phyloP scores from a whole-genome alignment of 768 basidiomycete species.

The Naganishia vishniacii region DNA sequence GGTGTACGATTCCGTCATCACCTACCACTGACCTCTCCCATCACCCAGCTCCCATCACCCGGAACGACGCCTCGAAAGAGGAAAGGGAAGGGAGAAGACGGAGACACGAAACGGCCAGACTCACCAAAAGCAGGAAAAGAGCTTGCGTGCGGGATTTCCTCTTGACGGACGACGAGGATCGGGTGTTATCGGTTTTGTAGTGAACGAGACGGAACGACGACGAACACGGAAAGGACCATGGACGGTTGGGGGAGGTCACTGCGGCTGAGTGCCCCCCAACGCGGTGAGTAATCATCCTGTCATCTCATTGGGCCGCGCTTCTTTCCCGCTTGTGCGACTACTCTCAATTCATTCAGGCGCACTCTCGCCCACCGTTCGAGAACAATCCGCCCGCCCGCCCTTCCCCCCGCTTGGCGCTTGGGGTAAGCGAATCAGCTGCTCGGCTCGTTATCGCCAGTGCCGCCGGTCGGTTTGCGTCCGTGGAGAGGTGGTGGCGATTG shows the following conservation, averaged over 20 bases:
- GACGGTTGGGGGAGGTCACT: no score
- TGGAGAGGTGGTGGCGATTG: no score
- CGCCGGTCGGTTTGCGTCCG: constrained; percentile 3
- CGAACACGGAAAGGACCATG: no score
- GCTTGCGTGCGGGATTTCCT: no score
- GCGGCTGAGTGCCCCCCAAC: no score
- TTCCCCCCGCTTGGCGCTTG: background rate
- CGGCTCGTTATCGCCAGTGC: background rate
- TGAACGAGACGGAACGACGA: background rate
- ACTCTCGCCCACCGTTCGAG: background rate
- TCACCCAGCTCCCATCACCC: background rate
- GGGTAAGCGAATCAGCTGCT: constrained; percentile 15
- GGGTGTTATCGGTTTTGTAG: constrained; percentile 6
- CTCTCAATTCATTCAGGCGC: no score
- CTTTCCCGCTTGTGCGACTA: no score
- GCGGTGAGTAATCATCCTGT: no score
- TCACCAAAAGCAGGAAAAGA: background rate
- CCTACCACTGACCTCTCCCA: background rate
- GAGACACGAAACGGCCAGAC: constrained; percentile 7
- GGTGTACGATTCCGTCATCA: background rate
- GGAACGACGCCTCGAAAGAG: background rate
- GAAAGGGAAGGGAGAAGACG: no score
- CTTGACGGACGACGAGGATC: background rate
- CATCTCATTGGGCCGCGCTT: no score
- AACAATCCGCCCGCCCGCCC: constrained; percentile 3